Evolutionary conservation across 306 rosid species (phyloP), one percentile per base, ranked within the genome.

Genomic region (Betula pendula): DNA sequence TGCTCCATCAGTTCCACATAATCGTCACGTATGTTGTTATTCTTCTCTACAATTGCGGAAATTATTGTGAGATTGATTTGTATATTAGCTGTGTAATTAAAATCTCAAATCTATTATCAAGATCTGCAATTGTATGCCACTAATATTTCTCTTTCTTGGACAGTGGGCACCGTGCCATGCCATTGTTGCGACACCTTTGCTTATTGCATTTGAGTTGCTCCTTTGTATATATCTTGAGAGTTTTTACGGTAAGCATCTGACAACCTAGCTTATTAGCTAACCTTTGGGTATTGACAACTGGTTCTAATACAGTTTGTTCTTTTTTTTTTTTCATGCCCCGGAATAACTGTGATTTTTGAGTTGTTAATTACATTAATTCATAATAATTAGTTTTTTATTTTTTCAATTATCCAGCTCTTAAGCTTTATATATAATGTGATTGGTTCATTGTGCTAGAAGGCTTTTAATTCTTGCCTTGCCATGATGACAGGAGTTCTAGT

Each of bases 101-200:
- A 4, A 48, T 44, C 73, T 77, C 66, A 67, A 14, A 25, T 45
- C 49, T 47, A 20, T 59, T 49, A 44, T 70, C 49, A 29, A 47
- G 56, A 42, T 73, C 8, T 60, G 33, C 53, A 42, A 72, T 77
- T 76, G 42, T 38, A 44, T 66, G 5, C 15, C 65, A 69, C 75
- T 70, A 35, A 66, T 12, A 84, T 74, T 77, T 74, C 71, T 86
- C 17, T 87, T 60, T 86, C 84, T 79, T 93, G 86, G 74, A 84
- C 96, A 96, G 99, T 96, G 99, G 99, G 99, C 99, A 63, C 99
- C 99, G 2, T 96, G 99, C 78, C 99, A 96, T 84, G 88, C 99
- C 40, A 86, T 96, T 56, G 98, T 91, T 52, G 98, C 98, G 11
- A 85, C 83, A 35, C 99, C 98, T 9, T 87, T 96, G 90, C 97